These are phyloP conservation scores for Sporothrix inflata DNA, from an alignment of 2,329 filamentous ascomycete species.

Conservation along the genomic window DNA sequence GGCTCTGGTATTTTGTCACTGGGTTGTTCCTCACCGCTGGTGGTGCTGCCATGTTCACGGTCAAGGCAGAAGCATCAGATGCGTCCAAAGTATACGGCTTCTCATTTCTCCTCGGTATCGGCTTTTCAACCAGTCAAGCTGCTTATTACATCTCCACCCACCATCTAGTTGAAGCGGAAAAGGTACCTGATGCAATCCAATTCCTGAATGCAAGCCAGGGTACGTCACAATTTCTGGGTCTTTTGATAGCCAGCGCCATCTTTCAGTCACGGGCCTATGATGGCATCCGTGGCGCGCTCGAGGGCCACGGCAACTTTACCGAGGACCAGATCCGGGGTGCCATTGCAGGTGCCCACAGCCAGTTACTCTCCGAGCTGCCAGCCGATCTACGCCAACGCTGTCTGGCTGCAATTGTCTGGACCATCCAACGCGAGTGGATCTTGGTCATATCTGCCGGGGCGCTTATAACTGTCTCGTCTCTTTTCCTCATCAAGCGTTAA, in stretches of 20 bases:
- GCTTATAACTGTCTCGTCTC: constrained; percentile 17
- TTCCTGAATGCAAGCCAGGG: constrained; percentile 43
- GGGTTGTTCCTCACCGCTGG: constrained; percentile 43
- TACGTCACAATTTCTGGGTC: constrained; percentile 32
- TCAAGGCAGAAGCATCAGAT: constrained; percentile 35
- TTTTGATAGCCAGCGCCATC: constrained; percentile 33
- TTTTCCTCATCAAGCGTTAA: constrained; percentile 40
- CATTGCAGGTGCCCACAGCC: constrained; percentile 30
- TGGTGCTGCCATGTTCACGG: constrained; percentile 42
- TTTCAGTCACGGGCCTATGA: constrained; percentile 31
- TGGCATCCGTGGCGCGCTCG: constrained; percentile 23
- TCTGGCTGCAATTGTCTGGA: constrained; percentile 27
- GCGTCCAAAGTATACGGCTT: constrained; percentile 39
- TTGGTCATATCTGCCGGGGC: constrained; percentile 29
- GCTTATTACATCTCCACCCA: constrained; percentile 42
- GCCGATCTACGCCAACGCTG: constrained; percentile 22
- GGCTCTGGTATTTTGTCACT: constrained; percentile 46
- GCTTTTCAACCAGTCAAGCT: constrained; percentile 43
- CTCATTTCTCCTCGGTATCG: constrained; percentile 46
- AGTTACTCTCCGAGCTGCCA: background rate
- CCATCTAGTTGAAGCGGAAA: constrained; percentile 35
- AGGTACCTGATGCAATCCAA: constrained; percentile 40
- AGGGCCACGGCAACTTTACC: constrained; percentile 20
- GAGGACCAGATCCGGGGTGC: constrained; percentile 27
- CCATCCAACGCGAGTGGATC: constrained; percentile 30